Percentiles rank a stretch among this genome's conserved stretches.
These are phyloP conservation scores for Petasospora rhodanensis DNA, from an alignment of 1,139 yeast species.

Conservation along the genomic window DNA sequence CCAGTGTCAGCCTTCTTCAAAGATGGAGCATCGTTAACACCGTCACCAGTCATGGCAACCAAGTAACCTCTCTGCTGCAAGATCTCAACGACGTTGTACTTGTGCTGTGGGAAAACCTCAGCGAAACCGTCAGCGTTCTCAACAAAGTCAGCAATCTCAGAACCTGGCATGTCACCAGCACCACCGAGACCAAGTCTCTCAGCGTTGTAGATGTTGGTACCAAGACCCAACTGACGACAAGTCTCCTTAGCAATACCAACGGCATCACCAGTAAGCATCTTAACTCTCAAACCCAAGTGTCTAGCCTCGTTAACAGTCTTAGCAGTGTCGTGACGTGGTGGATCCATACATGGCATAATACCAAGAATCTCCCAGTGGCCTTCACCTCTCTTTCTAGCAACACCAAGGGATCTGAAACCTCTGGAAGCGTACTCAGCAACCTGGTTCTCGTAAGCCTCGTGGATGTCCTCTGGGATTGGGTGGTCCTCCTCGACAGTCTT, in stretches of 20 bases:
- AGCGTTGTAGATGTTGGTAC: conserved; percentile 96
- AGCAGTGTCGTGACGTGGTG: conserved; percentile 98
- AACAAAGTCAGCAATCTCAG: conserved; percentile 92
- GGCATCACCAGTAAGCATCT: conserved; percentile 99
- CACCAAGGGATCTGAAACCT: conserved; percentile 99
- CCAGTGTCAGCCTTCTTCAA: conserved; percentile 96
- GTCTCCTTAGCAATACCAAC: conserved; percentile 99
- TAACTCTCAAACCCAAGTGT: conserved; percentile 88
- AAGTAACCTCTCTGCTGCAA: conserved; percentile 89
- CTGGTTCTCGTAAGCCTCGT: conserved; percentile 92
- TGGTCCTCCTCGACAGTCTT: conserved; percentile 97
- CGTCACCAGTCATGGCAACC: conserved; percentile 98
- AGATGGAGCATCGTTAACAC: conserved; percentile 96
- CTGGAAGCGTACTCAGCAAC: conserved; percentile 97
- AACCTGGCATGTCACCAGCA: conserved; percentile 95
- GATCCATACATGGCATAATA: conserved; percentile 98
- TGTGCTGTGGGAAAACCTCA: conserved; percentile 96
- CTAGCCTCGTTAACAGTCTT: conserved; percentile 92
- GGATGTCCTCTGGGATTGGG: conserved; percentile 93
- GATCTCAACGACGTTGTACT: conserved; percentile 87
- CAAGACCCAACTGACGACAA: conserved; percentile 95
- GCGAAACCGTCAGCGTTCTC: conserved; percentile 97
- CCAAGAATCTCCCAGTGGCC: conserved; percentile 98
- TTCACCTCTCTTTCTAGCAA: conserved; percentile 98
- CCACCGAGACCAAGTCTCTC: conserved; percentile 96